Evolutionary conservation across 495 filamentous ascomycete genomes (phyloP).

Genomic region (Clohesyomyces aquaticus): DNA sequence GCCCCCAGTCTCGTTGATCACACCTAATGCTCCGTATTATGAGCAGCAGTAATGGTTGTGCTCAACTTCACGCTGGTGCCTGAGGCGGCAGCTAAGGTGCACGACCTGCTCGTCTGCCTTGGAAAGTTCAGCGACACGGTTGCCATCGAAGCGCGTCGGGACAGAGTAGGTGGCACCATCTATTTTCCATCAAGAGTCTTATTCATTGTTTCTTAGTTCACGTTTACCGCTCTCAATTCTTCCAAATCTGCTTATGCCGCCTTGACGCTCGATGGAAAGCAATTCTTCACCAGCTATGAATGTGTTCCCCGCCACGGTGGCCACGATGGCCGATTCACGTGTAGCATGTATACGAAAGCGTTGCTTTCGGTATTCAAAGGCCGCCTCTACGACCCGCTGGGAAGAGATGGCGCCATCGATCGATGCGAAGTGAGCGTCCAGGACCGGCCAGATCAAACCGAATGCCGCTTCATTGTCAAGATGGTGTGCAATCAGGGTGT

Average conservation of each 20-base stretch:
- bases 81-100: constrained; percentile 70
- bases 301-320: constrained; percentile 54
- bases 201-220: constrained; percentile 59
- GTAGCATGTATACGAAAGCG: constrained; percentile 75
- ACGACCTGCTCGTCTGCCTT: constrained; percentile 84
- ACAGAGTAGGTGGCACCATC: constrained; percentile 58
- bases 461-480: constrained; percentile 79
- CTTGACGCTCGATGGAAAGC: constrained; percentile 68
- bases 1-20: neutral
- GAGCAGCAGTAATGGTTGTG: constrained; percentile 59
- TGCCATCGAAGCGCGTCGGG: constrained; percentile 77
- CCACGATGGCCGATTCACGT: constrained; percentile 65
- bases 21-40: constrained; percentile 2
- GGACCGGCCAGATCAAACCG: constrained; percentile 68
- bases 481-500: constrained; percentile 91
- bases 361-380: constrained; percentile 76
- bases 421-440: constrained; percentile 83
- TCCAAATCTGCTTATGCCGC: constrained; percentile 91
- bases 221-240: constrained; percentile 83
- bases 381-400: constrained; percentile 59
- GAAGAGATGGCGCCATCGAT: constrained; percentile 80
- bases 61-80: constrained; percentile 79
- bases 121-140: constrained; percentile 91
- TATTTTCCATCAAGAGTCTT: constrained; percentile 18
- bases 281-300: constrained; percentile 83